These are phyloP conservation scores for Uronychia binucleata DNA, from an alignment of 73 alveolate species.

Conservation along the genomic window DNA sequence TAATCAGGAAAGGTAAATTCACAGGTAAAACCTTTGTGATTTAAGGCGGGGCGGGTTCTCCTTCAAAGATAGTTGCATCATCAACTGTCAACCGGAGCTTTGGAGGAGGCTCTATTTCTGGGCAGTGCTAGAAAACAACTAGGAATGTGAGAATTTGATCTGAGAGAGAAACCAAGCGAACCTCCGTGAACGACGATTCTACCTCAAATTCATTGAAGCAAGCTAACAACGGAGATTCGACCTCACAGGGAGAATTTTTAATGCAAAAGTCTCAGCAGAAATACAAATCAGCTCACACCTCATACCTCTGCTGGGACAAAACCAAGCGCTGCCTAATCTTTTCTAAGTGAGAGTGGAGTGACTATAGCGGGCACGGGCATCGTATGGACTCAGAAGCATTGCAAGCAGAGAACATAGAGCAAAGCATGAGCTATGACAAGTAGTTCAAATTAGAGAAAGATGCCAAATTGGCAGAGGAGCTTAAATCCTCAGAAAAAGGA, in stretches of 20 bases:
- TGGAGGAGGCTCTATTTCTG: too few relatives aligned
- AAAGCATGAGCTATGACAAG: background rate
- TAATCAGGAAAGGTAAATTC: background rate
- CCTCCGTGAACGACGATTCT: too few relatives aligned
- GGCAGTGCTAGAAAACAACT: too few relatives aligned
- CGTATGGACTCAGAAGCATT: background rate
- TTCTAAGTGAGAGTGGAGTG: background rate
- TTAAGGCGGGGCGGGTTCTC: background rate
- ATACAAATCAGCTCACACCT: too few relatives aligned
- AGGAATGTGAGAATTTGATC: background rate
- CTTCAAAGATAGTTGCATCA: background rate
- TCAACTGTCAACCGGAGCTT: background rate
- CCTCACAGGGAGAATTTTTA: too few relatives aligned
- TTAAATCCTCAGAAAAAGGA: background rate
- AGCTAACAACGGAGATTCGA: too few relatives aligned
- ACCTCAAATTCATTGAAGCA: too few relatives aligned
- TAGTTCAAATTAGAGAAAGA: too few relatives aligned
- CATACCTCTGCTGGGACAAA: background rate
- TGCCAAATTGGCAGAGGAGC: too few relatives aligned
- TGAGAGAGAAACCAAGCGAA: background rate
- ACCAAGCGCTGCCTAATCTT: background rate
- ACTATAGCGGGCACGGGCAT: background rate
- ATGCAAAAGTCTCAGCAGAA: too few relatives aligned
- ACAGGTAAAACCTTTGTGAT: background rate
- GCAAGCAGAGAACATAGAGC: background rate